Conservation (phyloP, 2,329 filamentous ascomycete species). For the Celoporthe dispersa region DNA sequence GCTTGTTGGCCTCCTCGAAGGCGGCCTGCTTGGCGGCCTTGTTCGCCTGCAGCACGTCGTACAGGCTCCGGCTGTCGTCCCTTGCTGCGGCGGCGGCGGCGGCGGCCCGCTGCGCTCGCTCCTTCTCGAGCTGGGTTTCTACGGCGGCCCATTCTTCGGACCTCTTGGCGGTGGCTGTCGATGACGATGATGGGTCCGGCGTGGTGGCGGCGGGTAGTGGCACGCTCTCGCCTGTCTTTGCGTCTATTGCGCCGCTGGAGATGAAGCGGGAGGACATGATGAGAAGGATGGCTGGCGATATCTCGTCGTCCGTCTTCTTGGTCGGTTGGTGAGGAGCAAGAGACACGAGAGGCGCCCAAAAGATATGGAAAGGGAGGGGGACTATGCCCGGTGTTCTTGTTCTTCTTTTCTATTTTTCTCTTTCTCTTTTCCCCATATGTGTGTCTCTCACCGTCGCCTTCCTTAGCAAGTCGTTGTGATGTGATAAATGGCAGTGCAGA, state of each 20-base stretch:
- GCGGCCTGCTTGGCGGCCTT: conserved; percentile 85
- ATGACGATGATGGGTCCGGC: background rate
- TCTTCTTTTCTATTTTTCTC: background rate
- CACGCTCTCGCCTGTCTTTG: conserved; percentile 39
- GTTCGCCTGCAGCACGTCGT: conserved; percentile 78
- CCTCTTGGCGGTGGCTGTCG: conserved; percentile 33
- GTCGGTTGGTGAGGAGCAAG: background rate
- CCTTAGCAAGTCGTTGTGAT: too few species aligned
- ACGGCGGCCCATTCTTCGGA: conserved; percentile 65
- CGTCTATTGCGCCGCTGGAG: conserved; percentile 57
- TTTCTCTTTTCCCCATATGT: background rate
- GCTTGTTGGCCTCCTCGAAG: conserved; percentile 73
- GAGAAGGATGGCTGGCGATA: background rate
- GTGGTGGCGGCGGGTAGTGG: conserved; percentile 16
- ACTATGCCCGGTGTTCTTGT: too few species aligned
- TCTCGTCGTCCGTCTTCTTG: background rate
- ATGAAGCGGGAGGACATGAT: conserved; percentile 60
- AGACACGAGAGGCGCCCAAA: background rate
- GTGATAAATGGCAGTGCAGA: too few species aligned
- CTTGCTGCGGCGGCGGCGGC: conserved; percentile 47
- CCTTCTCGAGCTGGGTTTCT: conserved; percentile 66
- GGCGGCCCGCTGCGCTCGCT: conserved; percentile 52
- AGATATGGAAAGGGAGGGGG: too few species aligned
- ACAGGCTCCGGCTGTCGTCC: conserved; percentile 57
- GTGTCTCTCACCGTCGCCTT: background rate